Base-by-base conservation (phyloP, 208 protist species). In the Trypanosoma congolense region DNA sequence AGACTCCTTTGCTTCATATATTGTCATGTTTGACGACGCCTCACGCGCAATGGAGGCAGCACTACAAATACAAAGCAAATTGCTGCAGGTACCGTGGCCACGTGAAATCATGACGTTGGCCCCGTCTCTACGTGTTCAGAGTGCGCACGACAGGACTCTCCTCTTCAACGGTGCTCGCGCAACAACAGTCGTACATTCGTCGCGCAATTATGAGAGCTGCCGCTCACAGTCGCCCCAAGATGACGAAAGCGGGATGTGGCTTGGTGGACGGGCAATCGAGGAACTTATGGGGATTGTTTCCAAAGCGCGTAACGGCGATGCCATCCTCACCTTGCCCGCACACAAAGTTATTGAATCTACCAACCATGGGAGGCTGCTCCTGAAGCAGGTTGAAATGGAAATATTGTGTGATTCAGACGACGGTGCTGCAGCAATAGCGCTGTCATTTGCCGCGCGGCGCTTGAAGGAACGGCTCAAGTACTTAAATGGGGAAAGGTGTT, bases 101-200 rank as follows among this genome's bases (percentile, higher is more conserved):
- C 35, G 30, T 3, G 65, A 78, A 31, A 65, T 93, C 47, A 53
- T 59, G 12, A 71, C 68, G 28, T 21, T 83, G 1, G 80, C 86
- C 60, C 52, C 67, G 4, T 81, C 82, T 14, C 80, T 93, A 38
- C 62, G 66, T 21, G 80, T 90, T 46, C 66, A 69, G 46, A 85
- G 89, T 54, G n/a, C 60, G 0, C 61, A 55, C 3, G 70, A 58
- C 6, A 66, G 70, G 8, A 65, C 41, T 6, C 44, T 85, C 2
- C 62, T 94, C 14, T 94, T 94, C 63, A 76, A 77, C 54, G 87
- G 87, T 9, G 68, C 77, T 10, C 87, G 87, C 16, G 62, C 72
- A 44, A 70, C 73, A 46, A 73, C 83, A 19, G 77, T 73, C 22
- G 56, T 90, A 4, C 82, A 90, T 56, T 51, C 51, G 10, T 80